Conservation (phyloP, 495 filamentous ascomycete species). For the Paragyromitra xinjiangensis region DNA sequence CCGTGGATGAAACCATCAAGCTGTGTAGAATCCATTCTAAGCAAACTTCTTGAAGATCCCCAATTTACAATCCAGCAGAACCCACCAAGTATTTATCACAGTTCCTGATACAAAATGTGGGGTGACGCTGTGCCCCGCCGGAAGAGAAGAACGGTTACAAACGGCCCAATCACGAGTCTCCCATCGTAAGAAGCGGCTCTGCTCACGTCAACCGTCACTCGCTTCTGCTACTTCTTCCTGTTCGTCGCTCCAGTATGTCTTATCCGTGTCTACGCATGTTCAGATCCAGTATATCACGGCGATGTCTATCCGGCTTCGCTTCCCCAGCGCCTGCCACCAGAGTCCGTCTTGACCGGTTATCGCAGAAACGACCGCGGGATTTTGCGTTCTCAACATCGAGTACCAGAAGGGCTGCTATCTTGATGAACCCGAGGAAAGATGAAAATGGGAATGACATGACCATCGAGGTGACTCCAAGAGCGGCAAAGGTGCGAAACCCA, state of each 20-base stretch:
- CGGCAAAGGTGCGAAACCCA: slow-evolving; percentile 71
- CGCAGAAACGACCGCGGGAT: not conserved
- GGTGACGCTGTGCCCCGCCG: not conserved
- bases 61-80: not conserved
- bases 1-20: slow-evolving; percentile 46
- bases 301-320: slow-evolving; percentile 9
- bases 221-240: not conserved
- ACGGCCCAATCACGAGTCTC: not conserved
- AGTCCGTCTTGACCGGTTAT: not conserved
- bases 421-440: slow-evolving; percentile 72
- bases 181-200: slow-evolving; percentile 12
- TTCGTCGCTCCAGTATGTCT: slow-evolving; percentile 7
- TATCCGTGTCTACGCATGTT: not conserved
- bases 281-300: not conserved
- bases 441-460: slow-evolving; percentile 83
- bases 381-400: slow-evolving; percentile 25
- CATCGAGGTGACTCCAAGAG: slow-evolving; percentile 81
- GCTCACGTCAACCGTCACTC: slow-evolving; percentile 3
- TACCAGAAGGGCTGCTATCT: slow-evolving; percentile 35
- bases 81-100: not conserved
- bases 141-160: slow-evolving; percentile 7
- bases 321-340: slow-evolving; percentile 1
- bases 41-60: not conserved
- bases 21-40: slow-evolving; percentile 44
- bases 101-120: not conserved